phyloP scores from a whole-genome alignment of 257 asterid species.

The Prunella vulgaris region DNA sequence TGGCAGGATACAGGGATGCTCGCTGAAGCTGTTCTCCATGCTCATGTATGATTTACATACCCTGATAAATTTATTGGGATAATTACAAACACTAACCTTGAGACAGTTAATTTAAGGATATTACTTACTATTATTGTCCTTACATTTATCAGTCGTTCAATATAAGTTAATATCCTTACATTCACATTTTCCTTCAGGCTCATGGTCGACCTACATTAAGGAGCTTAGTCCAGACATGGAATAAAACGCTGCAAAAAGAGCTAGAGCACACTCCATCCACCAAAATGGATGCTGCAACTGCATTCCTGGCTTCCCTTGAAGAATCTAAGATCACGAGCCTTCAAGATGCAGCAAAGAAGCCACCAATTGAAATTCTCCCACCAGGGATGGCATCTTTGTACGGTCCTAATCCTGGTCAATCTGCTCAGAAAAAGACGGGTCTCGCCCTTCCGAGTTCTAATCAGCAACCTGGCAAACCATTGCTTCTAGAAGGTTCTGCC shows the following conservation, averaged over 20 bases:
- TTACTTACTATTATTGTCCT: too few species aligned
- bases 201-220: slow-evolving; percentile 89
- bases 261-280: slow-evolving; percentile 65
- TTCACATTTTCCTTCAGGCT: slow-evolving; percentile 45
- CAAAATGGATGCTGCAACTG: slow-evolving; percentile 90
- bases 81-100: not conserved
- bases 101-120: too few species aligned
- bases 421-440: slow-evolving; percentile 52
- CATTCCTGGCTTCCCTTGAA: slow-evolving; percentile 94
- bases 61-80: not conserved
- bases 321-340: slow-evolving; percentile 90
- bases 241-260: slow-evolving; percentile 74
- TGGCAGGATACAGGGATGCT: slow-evolving; percentile 99
- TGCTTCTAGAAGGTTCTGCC: slow-evolving; percentile 62
- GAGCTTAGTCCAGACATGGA: slow-evolving; percentile 90
- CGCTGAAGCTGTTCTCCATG: slow-evolving; percentile 98
- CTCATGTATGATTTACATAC: slow-evolving; percentile 51
- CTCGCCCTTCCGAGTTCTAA: slow-evolving; percentile 43
- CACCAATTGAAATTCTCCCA: slow-evolving; percentile 90
- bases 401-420: slow-evolving; percentile 93
- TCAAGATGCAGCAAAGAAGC: slow-evolving; percentile 92
- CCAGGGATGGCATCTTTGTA: slow-evolving; percentile 95
- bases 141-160: too few species aligned
- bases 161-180: slow-evolving; percentile 4
- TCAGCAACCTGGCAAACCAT: slow-evolving; percentile 60